Evolutionary conservation across 352 stramenopile genomes (phyloP).

Genomic region (Pythium diclinum): DNA sequence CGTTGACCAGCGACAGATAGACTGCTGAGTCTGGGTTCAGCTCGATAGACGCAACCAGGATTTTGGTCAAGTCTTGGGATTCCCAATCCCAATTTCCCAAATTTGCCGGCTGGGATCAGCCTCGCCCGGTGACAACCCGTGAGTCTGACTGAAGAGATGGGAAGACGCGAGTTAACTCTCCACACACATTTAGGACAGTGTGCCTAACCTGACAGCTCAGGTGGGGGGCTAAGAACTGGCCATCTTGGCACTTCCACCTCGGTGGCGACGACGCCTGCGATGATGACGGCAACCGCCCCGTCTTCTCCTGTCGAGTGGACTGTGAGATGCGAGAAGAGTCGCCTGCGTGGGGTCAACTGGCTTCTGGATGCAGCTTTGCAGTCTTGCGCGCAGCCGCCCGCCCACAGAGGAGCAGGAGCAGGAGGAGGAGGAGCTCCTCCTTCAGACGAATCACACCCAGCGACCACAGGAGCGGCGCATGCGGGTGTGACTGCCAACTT

Average conservation of each 20-base stretch:
- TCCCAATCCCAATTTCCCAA: too few species aligned
- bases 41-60: too few species aligned
- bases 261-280: not conserved
- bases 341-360: not conserved
- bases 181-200: too few species aligned
- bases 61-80: too few species aligned
- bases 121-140: too few species aligned
- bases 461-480: not conserved
- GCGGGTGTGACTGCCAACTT: not conserved
- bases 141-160: too few species aligned
- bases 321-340: not conserved
- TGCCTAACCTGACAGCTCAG: too few species aligned
- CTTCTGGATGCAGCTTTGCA: not conserved
- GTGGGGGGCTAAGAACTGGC: not conserved
- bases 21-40: not conserved
- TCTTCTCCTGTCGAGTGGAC: not conserved
- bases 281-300: not conserved
- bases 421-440: too few species aligned
- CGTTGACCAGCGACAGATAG: too few species aligned
- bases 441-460: not conserved
- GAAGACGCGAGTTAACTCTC: too few species aligned
- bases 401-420: not conserved
- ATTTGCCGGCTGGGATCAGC: too few species aligned
- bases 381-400: not conserved
- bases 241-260: not conserved